A percentile compares a stretch with the other conserved stretches of the same genome.
Conservation (phyloP, 352 stramenopile genomes). For the Globisporangium splendens region DNA sequence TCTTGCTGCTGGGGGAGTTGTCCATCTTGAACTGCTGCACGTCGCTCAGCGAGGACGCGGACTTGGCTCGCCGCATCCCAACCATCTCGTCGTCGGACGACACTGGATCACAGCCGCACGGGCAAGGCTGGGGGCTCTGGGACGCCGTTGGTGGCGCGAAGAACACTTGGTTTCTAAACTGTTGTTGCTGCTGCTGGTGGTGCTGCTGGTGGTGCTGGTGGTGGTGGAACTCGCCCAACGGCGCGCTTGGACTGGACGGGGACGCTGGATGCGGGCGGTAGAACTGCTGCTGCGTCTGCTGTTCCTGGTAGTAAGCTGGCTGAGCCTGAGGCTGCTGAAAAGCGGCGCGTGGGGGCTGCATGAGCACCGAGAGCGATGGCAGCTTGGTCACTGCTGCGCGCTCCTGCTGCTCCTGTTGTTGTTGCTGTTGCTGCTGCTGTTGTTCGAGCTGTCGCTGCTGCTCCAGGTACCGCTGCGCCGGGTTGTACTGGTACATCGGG, state of each 20-base stretch:
- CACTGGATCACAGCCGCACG: constrained; percentile 12
- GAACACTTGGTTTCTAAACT: neutral
- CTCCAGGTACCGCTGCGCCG: constrained; percentile 5
- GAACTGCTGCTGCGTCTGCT: neutral
- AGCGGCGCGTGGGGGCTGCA: constrained; percentile 3
- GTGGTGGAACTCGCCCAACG: neutral
- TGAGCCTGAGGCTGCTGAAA: constrained; percentile 1
- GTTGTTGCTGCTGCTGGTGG: neutral
- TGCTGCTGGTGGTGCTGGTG: neutral
- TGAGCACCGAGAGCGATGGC: constrained; percentile 16
- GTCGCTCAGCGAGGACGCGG: neutral
- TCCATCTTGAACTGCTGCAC: neutral
- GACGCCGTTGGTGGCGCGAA: no score
- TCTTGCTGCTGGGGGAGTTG: constrained; percentile 13
- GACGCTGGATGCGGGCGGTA: constrained; percentile 1
- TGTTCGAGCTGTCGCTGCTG: no score
- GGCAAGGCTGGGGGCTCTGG: neutral
- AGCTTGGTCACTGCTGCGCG: neutral
- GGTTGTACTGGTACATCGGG: constrained; percentile 13
- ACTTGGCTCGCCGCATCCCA: neutral
- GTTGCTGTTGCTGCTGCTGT: constrained; percentile 1
- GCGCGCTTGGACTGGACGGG: neutral
- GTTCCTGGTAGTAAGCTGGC: neutral
- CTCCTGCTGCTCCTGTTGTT: constrained; percentile 1
- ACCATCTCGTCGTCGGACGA: constrained; percentile 12